Percentiles rank a stretch among this genome's conserved stretches.
Evolutionary conservation across 2,329 filamentous ascomycete species (phyloP).

Genomic region (Orbilia javanica): DNA sequence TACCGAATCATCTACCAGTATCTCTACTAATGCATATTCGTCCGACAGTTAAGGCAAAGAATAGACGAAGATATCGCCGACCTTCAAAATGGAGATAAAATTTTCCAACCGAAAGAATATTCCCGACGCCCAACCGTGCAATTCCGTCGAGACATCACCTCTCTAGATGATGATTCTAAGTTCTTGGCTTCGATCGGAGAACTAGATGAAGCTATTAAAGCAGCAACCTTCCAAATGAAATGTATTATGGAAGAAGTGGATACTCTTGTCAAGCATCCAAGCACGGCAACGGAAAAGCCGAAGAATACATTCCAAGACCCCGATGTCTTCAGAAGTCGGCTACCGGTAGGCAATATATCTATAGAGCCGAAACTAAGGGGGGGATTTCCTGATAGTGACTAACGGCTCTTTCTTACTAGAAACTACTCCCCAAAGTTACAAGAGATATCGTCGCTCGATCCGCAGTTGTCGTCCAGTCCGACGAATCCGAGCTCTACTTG

Average conservation of each 20-base stretch:
- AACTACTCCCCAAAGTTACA: conserved; percentile 32
- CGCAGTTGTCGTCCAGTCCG: conserved; percentile 53
- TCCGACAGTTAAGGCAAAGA: conserved; percentile 31
- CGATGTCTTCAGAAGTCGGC: conserved; percentile 40
- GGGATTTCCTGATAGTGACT: neutral
- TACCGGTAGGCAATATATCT: conserved; percentile 30
- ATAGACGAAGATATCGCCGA: conserved; percentile 41
- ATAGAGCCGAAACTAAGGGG: neutral
- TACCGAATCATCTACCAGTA: neutral
- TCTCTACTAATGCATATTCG: neutral
- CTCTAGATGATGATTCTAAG: conserved; percentile 43
- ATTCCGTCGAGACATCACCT: conserved; percentile 26
- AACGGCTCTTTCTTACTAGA: conserved; percentile 3
- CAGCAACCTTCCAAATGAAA: conserved; percentile 54
- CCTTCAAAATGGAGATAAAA: conserved; percentile 52
- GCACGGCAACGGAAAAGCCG: conserved; percentile 13
- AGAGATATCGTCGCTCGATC: conserved; percentile 43
- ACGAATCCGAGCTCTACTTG: conserved; percentile 48
- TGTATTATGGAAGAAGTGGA: conserved; percentile 59
- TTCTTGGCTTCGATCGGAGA: conserved; percentile 23
- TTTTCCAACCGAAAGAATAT: conserved; percentile 52
- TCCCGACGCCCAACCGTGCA: conserved; percentile 24
- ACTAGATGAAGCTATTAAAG: conserved; percentile 43
- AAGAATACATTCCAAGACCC: conserved; percentile 37
- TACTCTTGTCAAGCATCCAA: conserved; percentile 14